phyloP scores from a whole-genome alignment of 2,329 filamentous ascomycete genomes.

The Sphaerulina vaccinii region DNA sequence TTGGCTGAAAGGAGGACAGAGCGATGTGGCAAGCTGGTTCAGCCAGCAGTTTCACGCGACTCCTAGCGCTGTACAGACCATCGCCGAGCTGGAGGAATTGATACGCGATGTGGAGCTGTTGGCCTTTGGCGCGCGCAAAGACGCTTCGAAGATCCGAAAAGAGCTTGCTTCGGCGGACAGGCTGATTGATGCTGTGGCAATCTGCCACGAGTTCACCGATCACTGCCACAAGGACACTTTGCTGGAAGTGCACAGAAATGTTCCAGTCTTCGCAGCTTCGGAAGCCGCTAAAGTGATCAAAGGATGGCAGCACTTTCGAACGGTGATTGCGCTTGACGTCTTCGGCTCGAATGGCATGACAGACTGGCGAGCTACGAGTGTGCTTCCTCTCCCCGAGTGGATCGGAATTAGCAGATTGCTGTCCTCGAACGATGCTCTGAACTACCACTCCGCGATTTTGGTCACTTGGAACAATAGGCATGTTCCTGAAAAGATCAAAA shows the following conservation, averaged over 20 bases:
- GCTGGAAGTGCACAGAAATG: slow-evolving; percentile 51
- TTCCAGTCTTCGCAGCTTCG: slow-evolving; percentile 60
- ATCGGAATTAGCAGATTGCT: slow-evolving; percentile 60
- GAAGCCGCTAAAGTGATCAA: slow-evolving; percentile 58
- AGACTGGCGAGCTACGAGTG: slow-evolving; percentile 49
- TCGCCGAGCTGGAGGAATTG: slow-evolving; percentile 56
- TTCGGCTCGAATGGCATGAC: slow-evolving; percentile 40
- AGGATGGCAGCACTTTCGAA: slow-evolving; percentile 60
- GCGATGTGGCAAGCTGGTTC: slow-evolving; percentile 64
- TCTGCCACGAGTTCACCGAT: slow-evolving; percentile 68
- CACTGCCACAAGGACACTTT: slow-evolving; percentile 65
- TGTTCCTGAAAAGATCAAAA: slow-evolving; percentile 12
- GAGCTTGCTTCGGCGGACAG: slow-evolving; percentile 26
- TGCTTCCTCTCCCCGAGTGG: slow-evolving; percentile 57
- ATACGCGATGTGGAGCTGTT: slow-evolving; percentile 52
- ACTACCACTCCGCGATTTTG: slow-evolving; percentile 63
- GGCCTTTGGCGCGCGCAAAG: slow-evolving; percentile 30
- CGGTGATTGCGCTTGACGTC: slow-evolving; percentile 51
- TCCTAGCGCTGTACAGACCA: slow-evolving; percentile 54
- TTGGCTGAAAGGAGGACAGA: slow-evolving; percentile 63
- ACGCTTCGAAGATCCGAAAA: slow-evolving; percentile 8
- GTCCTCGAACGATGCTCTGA: slow-evolving; percentile 54
- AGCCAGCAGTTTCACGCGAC: slow-evolving; percentile 63
- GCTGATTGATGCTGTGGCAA: slow-evolving; percentile 58
- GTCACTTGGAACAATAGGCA: slow-evolving; percentile 51